phyloP scores from a whole-genome alignment of 805 yeast species.

The Candida koratica region DNA sequence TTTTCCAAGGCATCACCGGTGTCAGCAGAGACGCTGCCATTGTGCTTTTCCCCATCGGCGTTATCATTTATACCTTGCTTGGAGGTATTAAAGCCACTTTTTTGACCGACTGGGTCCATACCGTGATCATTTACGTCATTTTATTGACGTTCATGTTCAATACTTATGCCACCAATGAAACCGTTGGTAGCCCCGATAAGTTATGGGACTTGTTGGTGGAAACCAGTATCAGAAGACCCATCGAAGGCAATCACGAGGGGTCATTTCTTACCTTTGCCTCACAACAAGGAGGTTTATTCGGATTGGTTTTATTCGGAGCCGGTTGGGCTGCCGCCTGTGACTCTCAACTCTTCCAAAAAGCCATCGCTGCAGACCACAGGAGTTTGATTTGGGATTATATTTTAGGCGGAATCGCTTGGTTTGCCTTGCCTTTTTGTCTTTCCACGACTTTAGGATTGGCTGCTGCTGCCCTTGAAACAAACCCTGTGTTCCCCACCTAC shows the following conservation, averaged over 20 bases:
- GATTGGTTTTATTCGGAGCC: conserved; percentile 15
- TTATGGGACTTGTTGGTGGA: conserved; percentile 41
- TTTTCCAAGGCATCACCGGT: conserved; percentile 38
- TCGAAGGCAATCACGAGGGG: conserved; percentile 13
- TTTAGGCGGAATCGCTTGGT: conserved; percentile 24
- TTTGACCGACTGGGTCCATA: conserved; percentile 71
- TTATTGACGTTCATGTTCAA: conserved; percentile 22
- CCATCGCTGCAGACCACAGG: conserved; percentile 25
- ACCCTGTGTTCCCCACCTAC: conserved; percentile 16
- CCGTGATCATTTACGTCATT: conserved; percentile 41
- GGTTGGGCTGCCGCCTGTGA: conserved; percentile 19
- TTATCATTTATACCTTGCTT: conserved; percentile 65
- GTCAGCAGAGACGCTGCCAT: conserved; percentile 45
- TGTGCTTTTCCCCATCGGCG: conserved; percentile 52
- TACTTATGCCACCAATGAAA: conserved; percentile 29
- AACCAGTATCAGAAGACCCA: conserved; percentile 17
- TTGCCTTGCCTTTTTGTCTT: conserved; percentile 22
- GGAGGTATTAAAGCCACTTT: conserved; percentile 86
- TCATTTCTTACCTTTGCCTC: conserved; percentile 18
- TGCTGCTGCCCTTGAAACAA: conserved; percentile 24
- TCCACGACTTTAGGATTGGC: conserved; percentile 36
- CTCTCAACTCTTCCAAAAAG: conserved; percentile 24
- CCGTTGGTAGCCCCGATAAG: conserved; percentile 42
- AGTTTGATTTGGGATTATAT: conserved; percentile 22
- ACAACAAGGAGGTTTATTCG: conserved; percentile 21